Conservation (phyloP, 352 stramenopile genomes). For the Poterioochromonas sp. region DNA sequence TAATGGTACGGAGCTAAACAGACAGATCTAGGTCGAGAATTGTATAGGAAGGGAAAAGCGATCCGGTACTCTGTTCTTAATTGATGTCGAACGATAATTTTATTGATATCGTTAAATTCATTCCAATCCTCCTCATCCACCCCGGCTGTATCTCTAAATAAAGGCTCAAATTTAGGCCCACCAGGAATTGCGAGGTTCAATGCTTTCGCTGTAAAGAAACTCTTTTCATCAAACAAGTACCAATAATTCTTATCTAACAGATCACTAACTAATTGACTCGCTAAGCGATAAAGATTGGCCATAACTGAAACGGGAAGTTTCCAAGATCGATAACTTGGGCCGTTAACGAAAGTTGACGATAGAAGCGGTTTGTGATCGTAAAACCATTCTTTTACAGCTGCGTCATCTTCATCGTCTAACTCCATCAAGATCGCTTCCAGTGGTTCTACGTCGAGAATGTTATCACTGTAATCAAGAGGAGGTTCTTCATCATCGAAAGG, state of each 20-base stretch:
- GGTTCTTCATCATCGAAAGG: constrained; percentile 99
- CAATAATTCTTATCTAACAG: constrained; percentile 90
- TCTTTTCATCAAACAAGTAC: constrained; percentile 85
- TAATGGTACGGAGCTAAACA: constrained; percentile 90
- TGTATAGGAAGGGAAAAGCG: constrained; percentile 98
- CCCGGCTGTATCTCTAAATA: constrained; percentile 89
- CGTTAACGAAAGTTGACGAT: constrained; percentile 73
- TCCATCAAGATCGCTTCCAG: constrained; percentile 94
- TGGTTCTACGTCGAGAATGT: constrained; percentile 93
- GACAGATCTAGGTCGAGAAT: constrained; percentile 88
- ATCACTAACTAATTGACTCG: constrained; percentile 88
- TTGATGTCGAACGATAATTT: constrained; percentile 98
- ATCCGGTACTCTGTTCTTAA: constrained; percentile 99
- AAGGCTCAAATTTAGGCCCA: constrained; percentile 97
- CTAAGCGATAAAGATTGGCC: constrained; percentile 91
- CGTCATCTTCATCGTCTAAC: constrained; percentile 82
- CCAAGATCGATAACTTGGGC: constrained; percentile 92
- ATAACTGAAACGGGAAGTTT: constrained; percentile 92
- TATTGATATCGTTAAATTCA: constrained; percentile 99
- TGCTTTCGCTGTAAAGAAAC: constrained; percentile 99
- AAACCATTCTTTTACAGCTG: constrained; percentile 90
- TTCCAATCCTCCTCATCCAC: constrained; percentile 99
- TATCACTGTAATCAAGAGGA: constrained; percentile 85
- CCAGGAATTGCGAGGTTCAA: constrained; percentile 97
- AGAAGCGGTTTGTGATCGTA: constrained; percentile 87